These are phyloP conservation scores for Oenanthe javanica DNA, from an alignment of 140 eudicot species.

Conservation along the genomic window DNA sequence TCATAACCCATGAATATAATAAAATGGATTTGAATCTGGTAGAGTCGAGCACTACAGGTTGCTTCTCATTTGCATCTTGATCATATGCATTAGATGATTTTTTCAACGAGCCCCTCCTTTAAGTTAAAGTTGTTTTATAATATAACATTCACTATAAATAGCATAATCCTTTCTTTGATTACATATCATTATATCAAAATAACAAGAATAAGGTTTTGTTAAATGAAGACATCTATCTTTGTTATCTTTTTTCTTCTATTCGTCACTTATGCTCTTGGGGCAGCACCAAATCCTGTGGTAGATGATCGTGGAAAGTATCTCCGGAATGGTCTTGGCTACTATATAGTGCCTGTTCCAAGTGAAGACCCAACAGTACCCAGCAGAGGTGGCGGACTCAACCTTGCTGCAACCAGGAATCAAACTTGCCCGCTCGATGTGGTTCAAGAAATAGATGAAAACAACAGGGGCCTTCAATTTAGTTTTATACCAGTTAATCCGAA, in stretches of 20 bases:
- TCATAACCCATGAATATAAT: neutral
- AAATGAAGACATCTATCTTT: neutral
- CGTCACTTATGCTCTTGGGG: neutral
- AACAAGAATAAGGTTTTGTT: neutral
- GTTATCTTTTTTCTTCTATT: neutral
- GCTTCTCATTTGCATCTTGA: neutral
- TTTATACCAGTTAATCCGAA: slow-evolving; percentile 41
- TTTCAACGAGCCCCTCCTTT: neutral
- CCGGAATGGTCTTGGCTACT: slow-evolving; percentile 23
- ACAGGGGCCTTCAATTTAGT: slow-evolving; percentile 20
- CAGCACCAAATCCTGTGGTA: slow-evolving; percentile 20
- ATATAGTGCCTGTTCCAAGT: slow-evolving; percentile 28
- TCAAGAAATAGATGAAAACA: slow-evolving; percentile 22
- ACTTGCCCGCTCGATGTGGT: slow-evolving; percentile 34
- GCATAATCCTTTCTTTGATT: neutral
- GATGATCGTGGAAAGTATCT: slow-evolving; percentile 32
- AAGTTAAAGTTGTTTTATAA: neutral
- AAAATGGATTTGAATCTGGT: neutral
- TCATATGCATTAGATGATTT: neutral
- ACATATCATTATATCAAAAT: neutral
- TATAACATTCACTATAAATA: neutral
- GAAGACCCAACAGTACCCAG: slow-evolving; percentile 9
- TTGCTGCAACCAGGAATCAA: slow-evolving; percentile 19
- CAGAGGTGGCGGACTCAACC: slow-evolving; percentile 38
- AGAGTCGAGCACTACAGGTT: neutral